phyloP scores from a whole-genome alignment of 2,329 filamentous ascomycete species.

The Pyrenochaeta sp. region DNA sequence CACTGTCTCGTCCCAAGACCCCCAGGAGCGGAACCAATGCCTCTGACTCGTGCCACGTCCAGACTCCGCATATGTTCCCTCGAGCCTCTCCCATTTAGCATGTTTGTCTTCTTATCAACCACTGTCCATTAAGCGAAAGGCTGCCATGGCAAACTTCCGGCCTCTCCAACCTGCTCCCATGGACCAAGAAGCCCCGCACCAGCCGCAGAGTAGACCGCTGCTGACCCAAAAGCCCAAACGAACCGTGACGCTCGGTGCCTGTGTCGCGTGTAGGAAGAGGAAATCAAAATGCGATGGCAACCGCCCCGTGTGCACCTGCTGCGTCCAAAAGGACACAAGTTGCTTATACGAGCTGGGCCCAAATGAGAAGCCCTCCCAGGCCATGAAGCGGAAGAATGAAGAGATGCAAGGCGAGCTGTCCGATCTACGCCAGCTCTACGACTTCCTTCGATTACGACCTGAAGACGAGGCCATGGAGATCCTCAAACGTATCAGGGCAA shows the following conservation, averaged over 20 bases:
- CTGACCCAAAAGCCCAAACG: conserved; percentile 43
- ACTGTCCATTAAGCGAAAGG: conserved; percentile 1
- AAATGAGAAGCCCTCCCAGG: conserved; percentile 46
- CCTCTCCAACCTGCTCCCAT: conserved; percentile 43
- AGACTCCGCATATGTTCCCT: neutral
- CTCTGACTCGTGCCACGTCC: conserved; percentile 16
- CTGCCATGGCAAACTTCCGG: conserved; percentile 40
- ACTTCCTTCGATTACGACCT: conserved; percentile 38
- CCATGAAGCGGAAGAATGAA: conserved; percentile 47
- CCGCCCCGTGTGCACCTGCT: conserved; percentile 43
- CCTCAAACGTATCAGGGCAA: conserved; percentile 35
- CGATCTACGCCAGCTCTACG: conserved; percentile 43
- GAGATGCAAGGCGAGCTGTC: conserved; percentile 47
- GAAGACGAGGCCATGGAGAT: conserved; percentile 42
- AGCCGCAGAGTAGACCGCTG: conserved; percentile 30
- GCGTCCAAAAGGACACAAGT: conserved; percentile 41
- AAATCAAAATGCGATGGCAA: conserved; percentile 47
- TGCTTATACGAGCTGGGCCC: conserved; percentile 46
- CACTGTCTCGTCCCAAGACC: conserved; percentile 1
- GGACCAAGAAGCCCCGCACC: conserved; percentile 35
- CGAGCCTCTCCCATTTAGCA: conserved; percentile 4
- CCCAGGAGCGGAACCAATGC: neutral
- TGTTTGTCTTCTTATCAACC: conserved; percentile 2
- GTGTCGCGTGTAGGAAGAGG: conserved; percentile 44
- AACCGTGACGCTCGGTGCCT: conserved; percentile 46